Conservation (phyloP, 768 basidiomycete genomes). For the Lactarius sp. region DNA sequence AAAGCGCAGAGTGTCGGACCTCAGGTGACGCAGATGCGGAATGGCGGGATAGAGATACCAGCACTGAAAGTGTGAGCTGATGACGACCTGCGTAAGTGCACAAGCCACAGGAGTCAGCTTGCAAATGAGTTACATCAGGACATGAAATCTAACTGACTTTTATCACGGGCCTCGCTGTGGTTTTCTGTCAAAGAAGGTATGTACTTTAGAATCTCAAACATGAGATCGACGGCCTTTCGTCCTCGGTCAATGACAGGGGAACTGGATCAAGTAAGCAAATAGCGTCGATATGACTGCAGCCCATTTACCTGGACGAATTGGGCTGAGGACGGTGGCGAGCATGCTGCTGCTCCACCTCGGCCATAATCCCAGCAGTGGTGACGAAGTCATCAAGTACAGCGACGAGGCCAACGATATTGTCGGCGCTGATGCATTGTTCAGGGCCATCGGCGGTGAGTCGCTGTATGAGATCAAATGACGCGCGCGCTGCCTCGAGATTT, state of each 20-base stretch:
- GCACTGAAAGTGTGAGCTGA: slow-evolving; percentile 20
- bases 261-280: slow-evolving; percentile 35
- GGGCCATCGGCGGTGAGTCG: slow-evolving; percentile 59
- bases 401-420: slow-evolving; percentile 78
- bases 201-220: slow-evolving; percentile 66
- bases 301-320: slow-evolving; percentile 46
- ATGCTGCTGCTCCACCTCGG: slow-evolving; percentile 53
- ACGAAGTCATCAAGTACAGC: slow-evolving; percentile 86
- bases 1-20: slow-evolving; percentile 47
- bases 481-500: slow-evolving; percentile 81
- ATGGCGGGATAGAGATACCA: slow-evolving; percentile 20
- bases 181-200: slow-evolving; percentile 55
- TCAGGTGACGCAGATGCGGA: slow-evolving; percentile 20
- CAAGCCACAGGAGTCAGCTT: not conserved
- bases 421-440: slow-evolving; percentile 56
- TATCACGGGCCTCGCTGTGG: slow-evolving; percentile 34
- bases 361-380: slow-evolving; percentile 56
- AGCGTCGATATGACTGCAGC: not conserved
- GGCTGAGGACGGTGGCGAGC: slow-evolving; percentile 48
- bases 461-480: slow-evolving; percentile 76
- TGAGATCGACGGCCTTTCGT: slow-evolving; percentile 72
- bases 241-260: slow-evolving; percentile 79
- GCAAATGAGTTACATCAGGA: not conserved
- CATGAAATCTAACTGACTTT: slow-evolving; percentile 35
- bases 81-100: slow-evolving; percentile 13